Evolutionary conservation across 176 grass and related monocot genomes (phyloP), one percentile per base, ranked within the genome.

Genomic region (Chloris gayana): DNA sequence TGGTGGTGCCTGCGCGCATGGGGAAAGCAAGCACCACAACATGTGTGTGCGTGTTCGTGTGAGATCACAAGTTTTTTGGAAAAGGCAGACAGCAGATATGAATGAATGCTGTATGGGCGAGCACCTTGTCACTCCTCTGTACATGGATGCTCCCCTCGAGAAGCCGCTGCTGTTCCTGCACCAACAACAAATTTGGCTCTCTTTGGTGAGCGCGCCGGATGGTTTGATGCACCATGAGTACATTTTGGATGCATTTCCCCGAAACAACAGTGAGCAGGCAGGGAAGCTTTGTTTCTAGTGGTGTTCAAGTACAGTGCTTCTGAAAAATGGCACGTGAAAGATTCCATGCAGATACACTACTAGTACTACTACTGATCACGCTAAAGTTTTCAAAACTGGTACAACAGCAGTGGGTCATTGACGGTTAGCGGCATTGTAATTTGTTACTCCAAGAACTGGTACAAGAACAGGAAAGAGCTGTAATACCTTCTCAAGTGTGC

Each of bases 111-210:
- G n/a, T n/a, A 44, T 75, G 50, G 82, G 68, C 84, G 64, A 69
- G 78, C 76, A 97, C 94, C 94, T 97, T n/a, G 94, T 97, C 51
- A 97, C 94, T 44, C 94, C 94, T 92, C 94, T 85, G 83, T 94
- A 97, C 75, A 91, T 85, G 82, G 94, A 94, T 92, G 94, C 94
- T 56, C 94, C 94, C 75, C 94, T 94, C 70, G 94, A 97, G 84
- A 97, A 97, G 11, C 94, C 94, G 84, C 91, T 97, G 87, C 94
- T 97, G 85, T 94, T 97, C 82, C 94, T 97, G 84, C 67, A 74
- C 71, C 50, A 66, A 64, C 61, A 87, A 82, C 35, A 85, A 82
- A 78, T 73, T 89, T 67, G 19, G 57, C 76, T 50, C 34, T 10
- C 25, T 67, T 82, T 56, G 78, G 84, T 31, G 27, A 79, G 70